Base-by-base conservation (phyloP, 1,284 basidiomycete genomes). In the Gymnopus androsaceus region DNA sequence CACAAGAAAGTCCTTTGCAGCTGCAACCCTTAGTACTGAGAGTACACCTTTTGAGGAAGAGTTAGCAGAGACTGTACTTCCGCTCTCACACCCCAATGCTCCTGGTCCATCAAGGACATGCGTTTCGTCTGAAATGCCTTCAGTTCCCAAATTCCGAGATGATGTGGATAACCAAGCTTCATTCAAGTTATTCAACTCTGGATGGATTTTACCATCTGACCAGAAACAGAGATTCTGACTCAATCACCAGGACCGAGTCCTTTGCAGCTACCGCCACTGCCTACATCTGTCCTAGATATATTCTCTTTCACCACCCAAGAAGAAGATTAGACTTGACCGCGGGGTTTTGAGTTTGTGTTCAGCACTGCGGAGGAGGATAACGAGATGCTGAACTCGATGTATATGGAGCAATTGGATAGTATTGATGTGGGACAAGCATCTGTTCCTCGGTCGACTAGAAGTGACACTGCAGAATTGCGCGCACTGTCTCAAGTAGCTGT, bases 161-260 rank as follows among this genome's bases (percentile, higher is more conserved):
- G 76, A 85, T 38, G 84, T 97, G 21, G 89, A 88, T 64, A 78
- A 80, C 44, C 79, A 82, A 60, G 83, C 84, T 54, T 88, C 88
- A 36, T 97, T 96, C 78, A 83, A 77, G 66, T 75, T 88, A 72
- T 97, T 96, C 73, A 87, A 97, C 61, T 75, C 79, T 19, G 94
- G 94, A 1, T 97, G 94, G 94, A 92, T 96, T 15, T 72, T 96
- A 15, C 91, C 93, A 8, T 63, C 84, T 8, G 91, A 88, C 28
- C 80, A 83, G 42, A 82, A 83, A 62, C 78, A 85, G 34, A 80
- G 79, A 46, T n/a, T n/a, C n/a, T n/a, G n/a, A 84, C 80, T 15
- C 76, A 82, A 23, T 68, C 73, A 23, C 69, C 74, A 7, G 80
- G 83, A 41, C 36, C 46, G 7, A 73, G 72, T 37, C 69, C 67